Evolutionary conservation across 2,329 filamentous ascomycete genomes (phyloP).

Genomic region (Arthrinium puccinioides): DNA sequence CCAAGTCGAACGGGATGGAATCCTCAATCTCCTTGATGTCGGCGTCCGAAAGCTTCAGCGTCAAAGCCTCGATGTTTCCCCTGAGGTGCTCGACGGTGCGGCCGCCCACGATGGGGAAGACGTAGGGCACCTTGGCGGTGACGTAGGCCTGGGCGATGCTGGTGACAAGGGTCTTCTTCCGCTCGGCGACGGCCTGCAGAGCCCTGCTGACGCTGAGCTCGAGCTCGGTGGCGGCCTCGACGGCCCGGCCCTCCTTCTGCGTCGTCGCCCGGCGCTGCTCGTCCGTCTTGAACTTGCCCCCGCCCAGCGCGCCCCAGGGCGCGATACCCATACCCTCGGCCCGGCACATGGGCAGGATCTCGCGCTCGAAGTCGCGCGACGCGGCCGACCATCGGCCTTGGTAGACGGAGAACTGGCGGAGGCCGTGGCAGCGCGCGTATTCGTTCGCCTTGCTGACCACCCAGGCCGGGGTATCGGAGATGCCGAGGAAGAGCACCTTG

Average conservation of each 20-base stretch:
- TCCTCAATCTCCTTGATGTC: conserved; percentile 45
- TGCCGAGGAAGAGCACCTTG: conserved; percentile 33
- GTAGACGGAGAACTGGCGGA: conserved; percentile 30
- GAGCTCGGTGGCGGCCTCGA: conserved; percentile 29
- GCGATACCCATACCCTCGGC: conserved; percentile 41
- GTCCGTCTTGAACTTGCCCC: conserved; percentile 35
- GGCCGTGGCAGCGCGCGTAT: conserved; percentile 26
- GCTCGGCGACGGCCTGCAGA: conserved; percentile 51
- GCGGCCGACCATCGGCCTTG: conserved; percentile 30
- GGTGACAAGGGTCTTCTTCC: conserved; percentile 46
- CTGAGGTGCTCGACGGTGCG: conserved; percentile 41
- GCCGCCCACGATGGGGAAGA: conserved; percentile 43
- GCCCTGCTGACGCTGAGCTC: conserved; percentile 47
- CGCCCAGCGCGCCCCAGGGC: conserved; percentile 52
- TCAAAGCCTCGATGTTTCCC: conserved; percentile 46
- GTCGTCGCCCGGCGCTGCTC: conserved; percentile 21
- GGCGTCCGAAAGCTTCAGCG: conserved; percentile 35
- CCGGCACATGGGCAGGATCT: conserved; percentile 34
- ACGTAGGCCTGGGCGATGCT: conserved; percentile 47
- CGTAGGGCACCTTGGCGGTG: conserved; percentile 36
- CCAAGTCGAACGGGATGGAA: conserved; percentile 42
- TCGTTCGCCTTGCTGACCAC: conserved; percentile 29
- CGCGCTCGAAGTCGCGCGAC: conserved; percentile 29
- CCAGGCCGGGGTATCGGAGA: conserved; percentile 33
- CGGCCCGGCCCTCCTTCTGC: conserved; percentile 31